Evolutionary conservation across 2,329 filamentous ascomycete species (phyloP), one percentile per base, ranked within the genome.

Genomic region (Colletotrichum tabaci): DNA sequence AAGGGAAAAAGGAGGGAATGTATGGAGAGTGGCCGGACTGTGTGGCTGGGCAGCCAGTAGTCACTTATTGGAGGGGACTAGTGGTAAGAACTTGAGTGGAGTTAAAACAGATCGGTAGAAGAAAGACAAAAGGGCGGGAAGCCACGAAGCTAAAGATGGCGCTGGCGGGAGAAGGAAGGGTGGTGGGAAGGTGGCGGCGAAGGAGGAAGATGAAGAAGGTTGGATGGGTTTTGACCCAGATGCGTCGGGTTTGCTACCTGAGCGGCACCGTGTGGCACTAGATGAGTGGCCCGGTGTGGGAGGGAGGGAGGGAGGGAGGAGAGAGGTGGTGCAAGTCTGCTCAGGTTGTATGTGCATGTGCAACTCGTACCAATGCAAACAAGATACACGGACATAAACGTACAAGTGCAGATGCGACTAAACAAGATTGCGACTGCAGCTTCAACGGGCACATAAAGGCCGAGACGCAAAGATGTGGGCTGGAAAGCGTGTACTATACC

Each of bases 81-180:
- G 67, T 53, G 50, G 67, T 71, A 55, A 61, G 63, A 76, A 77
- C 75, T 77, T 73, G 73, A 49, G 56, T 53, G 64, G 46, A 50
- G 15, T 46, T 50, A 44, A 55, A 66, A 56, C 42, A 26, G 50
- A 61, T 60, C 44, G 53, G 53, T 38, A 49, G 50, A 66, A 61
- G 30, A 71, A 49, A 55, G 21, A 66, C 56, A 57, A 57, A 57
- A 10, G 35, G 56, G 52, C 23, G 40, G 50, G 76, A 72, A 76
- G 78, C 46, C 70, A 71, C 68, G 55, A 72, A 61, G 69, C 49
- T 50, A 64, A 67, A 38, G 60, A 47, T 56, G 53, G 53, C 53
- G 21, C 53, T 50, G 46, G 49, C 47, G 63, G 60, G 58, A 72
- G 56, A 53, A 65, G 12, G 47, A 61, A 71, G 67, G 66, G 66